phyloP scores from a whole-genome alignment of 306 rosid genomes.

The Lathyrus sativus region DNA sequence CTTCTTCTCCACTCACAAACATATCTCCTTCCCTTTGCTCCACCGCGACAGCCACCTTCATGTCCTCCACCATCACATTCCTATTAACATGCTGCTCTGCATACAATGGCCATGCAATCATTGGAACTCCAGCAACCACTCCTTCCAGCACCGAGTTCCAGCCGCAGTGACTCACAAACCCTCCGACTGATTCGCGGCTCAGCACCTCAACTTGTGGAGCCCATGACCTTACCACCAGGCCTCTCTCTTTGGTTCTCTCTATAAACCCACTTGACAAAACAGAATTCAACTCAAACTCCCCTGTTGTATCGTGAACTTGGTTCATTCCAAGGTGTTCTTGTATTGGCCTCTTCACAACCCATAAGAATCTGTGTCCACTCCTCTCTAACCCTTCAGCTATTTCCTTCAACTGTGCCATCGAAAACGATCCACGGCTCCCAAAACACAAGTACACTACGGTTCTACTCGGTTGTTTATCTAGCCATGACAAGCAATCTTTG shows the following conservation, averaged over 20 bases:
- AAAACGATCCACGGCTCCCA: slow-evolving; percentile 2
- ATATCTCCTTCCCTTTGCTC: background rate
- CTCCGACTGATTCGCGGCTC: background rate
- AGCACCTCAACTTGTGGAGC: slow-evolving; percentile 7
- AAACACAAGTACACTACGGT: slow-evolving; percentile 9
- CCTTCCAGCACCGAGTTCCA: slow-evolving; percentile 12
- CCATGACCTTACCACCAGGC: slow-evolving; percentile 1
- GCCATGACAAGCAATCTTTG: background rate
- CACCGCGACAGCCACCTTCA: background rate
- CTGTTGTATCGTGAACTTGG: background rate
- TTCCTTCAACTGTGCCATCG: background rate
- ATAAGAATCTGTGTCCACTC: slow-evolving; percentile 9
- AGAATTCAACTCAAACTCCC: background rate
- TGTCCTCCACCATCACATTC: slow-evolving; percentile 2
- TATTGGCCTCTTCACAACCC: slow-evolving; percentile 1
- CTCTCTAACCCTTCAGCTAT: slow-evolving; percentile 22
- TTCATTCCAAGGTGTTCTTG: background rate
- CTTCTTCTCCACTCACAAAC: slow-evolving; percentile 14
- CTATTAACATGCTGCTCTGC: slow-evolving; percentile 8
- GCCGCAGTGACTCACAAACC: slow-evolving; percentile 9
- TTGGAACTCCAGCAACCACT: slow-evolving; percentile 7
- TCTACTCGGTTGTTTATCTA: slow-evolving; percentile 14
- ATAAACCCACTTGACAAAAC: background rate
- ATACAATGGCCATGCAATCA: slow-evolving; percentile 8
- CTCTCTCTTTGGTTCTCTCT: slow-evolving; percentile 7